These are phyloP conservation scores for Thermochaetoides thermophila DNA, from an alignment of 495 filamentous ascomycete genomes.

Conservation along the genomic window DNA sequence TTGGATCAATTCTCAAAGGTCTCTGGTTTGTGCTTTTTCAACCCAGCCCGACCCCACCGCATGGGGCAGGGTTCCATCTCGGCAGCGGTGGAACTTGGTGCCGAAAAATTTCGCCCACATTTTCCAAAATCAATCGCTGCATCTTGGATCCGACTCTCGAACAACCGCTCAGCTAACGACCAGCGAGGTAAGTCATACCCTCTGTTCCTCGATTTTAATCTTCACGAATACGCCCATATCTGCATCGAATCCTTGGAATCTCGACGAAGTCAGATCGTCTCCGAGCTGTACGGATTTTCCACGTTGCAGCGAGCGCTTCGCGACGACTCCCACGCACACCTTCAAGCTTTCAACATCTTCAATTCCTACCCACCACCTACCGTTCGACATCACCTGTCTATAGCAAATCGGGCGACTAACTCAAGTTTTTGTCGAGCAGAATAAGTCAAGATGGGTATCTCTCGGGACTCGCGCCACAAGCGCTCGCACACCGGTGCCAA, in stretches of 20 bases:
- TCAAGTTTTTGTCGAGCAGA: constrained; percentile 13
- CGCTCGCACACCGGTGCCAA: constrained; percentile 94
- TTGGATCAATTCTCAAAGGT: too few species aligned
- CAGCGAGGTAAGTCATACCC: constrained; percentile 11
- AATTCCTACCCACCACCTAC: neutral
- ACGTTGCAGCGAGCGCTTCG: constrained; percentile 2
- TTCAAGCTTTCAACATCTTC: too few species aligned
- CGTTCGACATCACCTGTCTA: neutral
- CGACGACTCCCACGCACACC: constrained; percentile 3
- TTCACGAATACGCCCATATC: neutral
- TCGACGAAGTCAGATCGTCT: neutral
- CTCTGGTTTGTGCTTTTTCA: too few species aligned
- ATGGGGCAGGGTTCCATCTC: constrained; percentile 10
- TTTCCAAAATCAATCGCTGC: constrained; percentile 17
- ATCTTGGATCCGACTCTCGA: constrained; percentile 5
- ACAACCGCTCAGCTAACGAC: constrained; percentile 14
- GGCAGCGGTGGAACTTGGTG: constrained; percentile 12
- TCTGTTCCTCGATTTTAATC: too few species aligned
- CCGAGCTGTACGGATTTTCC: neutral
- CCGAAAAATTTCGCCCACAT: constrained; percentile 23
- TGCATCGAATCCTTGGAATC: constrained; percentile 1
- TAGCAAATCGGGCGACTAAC: constrained; percentile 3
- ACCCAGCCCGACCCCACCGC: too few species aligned
- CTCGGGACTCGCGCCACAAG: constrained; percentile 98
- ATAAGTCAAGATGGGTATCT: constrained; percentile 82